Evolutionary conservation across 2,329 filamentous ascomycete species (phyloP), one percentile per base, ranked within the genome.

Genomic region (Colletotrichum horii): DNA sequence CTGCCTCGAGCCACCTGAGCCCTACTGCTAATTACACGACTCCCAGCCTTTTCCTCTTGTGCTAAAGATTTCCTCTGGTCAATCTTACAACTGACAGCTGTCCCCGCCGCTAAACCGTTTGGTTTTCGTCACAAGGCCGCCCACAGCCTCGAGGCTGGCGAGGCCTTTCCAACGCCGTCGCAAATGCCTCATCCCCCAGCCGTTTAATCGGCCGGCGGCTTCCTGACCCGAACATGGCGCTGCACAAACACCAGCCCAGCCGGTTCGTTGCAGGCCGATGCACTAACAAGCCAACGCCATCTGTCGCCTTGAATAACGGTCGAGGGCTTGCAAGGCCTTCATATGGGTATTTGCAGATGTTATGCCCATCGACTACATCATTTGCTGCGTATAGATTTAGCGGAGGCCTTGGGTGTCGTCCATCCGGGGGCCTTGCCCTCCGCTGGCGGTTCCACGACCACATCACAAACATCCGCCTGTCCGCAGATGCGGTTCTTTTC

Each of bases 1-100:
- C 36, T 69, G 34, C 64, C 56, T 34, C 24, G 70, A 73, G 64
- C 70, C 64, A 69, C 70, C 70, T 68, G 65, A 71, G 67, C 58
- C 66, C 68, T 70, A 58, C 48, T 56, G 48, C 70, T 65, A 68
- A 76, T 76, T 73, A 76, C 58, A 58, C 64, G 24, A 58, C 30
- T 34, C 9, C 67, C 56, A 68, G 52, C 32, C 67, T 71, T 71
- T 56, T 36, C 60, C 38, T 38, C 66, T 75, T 67, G 16, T 9
- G 55, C 32, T 55, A 67, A 61, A 30, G 38, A 67, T 73, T 74
- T 36, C 22, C 60, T 32, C 28, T 75, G 26, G 34, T 28, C 70
- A 56, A 68, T 65, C 48, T 64, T 58, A 58, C 56, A 74, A 65
- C 28, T 65, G 56, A 52, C 64, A 36, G 48, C 70, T 65, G 22